Evolutionary conservation across 495 filamentous ascomycete species (phyloP).

Genomic region (Glonium stellatum): DNA sequence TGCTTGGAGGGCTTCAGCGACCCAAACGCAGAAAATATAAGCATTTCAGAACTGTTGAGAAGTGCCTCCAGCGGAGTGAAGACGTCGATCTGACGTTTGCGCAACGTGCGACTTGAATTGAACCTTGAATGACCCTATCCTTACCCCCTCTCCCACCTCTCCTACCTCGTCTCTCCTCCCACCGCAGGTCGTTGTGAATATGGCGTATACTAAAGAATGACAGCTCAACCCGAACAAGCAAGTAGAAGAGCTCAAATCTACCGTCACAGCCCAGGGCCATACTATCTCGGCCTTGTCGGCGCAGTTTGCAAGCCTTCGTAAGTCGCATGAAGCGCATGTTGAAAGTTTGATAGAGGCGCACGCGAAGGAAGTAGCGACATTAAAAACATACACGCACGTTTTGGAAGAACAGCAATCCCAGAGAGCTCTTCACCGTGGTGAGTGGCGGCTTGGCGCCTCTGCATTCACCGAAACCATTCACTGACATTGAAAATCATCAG

Average conservation of each 20-base stretch:
- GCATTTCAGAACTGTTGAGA: too few species aligned
- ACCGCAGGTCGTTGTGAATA: too few species aligned
- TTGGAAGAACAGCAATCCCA: conserved; percentile 30
- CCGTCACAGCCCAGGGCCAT: conserved; percentile 20
- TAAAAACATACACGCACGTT: conserved; percentile 28
- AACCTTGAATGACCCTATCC: too few species aligned
- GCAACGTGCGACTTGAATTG: too few species aligned
- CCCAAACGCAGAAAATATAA: neutral
- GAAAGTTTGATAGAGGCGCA: conserved; percentile 29
- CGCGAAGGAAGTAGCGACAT: conserved; percentile 28
- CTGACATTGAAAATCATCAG: conserved; percentile 3
- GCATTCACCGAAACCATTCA: neutral
- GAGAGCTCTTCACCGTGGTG: conserved; percentile 25
- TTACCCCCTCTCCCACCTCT: too few species aligned
- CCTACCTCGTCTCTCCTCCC: too few species aligned
- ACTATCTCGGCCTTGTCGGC: conserved; percentile 24
- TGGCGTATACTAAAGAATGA: neutral
- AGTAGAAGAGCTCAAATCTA: conserved; percentile 24
- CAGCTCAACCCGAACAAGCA: neutral
- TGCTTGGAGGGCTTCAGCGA: neutral
- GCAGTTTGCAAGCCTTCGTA: conserved; percentile 27
- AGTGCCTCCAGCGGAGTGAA: too few species aligned
- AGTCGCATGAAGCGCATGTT: conserved; percentile 34
- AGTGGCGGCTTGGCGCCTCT: conserved; percentile 6
- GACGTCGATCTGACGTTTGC: too few species aligned